Evolutionary conservation across 225 moss, liverwort and hornwort genomes (phyloP), one percentile per base, ranked within the genome.

Genomic region (Thuidium tamariscinum): DNA sequence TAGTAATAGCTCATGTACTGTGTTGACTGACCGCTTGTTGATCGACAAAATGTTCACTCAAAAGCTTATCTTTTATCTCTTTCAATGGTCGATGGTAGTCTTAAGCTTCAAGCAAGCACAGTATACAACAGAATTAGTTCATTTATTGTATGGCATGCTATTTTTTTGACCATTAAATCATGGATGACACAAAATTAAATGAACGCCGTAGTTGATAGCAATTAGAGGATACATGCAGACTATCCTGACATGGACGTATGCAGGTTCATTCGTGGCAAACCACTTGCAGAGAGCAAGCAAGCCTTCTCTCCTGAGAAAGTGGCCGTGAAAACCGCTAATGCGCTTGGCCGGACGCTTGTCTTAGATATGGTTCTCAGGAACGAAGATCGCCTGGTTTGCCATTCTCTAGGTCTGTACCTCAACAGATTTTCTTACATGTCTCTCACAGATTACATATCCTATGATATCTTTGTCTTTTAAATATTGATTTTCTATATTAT

Each of bases 351-450:
- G 86, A 96, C 93, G 68, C 89, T 98, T 55, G 86, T 96, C 34
- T 57, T 96, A 41, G 97, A 98, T 73, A 92, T 98, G 89, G 96
- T 98, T 59, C 93, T 98, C 42, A 92, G 97, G 83, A 98, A 98
- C 56, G 96, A 96, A 88, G 97, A 98, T 87, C 97, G 97, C 65
- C 87, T 98, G 66, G 89, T 89, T 54, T 96, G 96, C 81, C 93
- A 95, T 82, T 84, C 92, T 54, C 71, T 98, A 39, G 95, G 97
- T 37, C 63, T 51, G 51, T 51, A 29, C 39, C 39, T 84, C 37
- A 11, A 30, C 75, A 29, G 30, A 13, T 62, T 49, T 36, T 84
- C 21, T 37, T 84, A 63, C 29, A 39, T 30, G 56, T 63, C 20
- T 48, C 29, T 84, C 49, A 34, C 34, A 36, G 46, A 49, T 46